Evolutionary conservation across 305 asterid genomes (phyloP).

Genomic region (Solanum chacoense): DNA sequence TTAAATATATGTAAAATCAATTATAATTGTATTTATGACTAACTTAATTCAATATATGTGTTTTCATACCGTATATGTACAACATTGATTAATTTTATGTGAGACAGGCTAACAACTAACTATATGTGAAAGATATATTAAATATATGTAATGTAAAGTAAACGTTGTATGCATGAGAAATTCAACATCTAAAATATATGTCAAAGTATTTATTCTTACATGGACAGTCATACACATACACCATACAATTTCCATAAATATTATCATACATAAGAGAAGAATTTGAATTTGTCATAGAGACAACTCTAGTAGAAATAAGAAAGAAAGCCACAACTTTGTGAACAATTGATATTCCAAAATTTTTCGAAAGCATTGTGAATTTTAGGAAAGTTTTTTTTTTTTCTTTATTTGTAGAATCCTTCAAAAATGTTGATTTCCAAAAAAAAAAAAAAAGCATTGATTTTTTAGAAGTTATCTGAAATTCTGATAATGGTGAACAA

Average conservation of each 20-base stretch:
- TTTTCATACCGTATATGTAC: background rate
- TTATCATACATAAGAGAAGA: background rate
- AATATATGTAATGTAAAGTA: background rate
- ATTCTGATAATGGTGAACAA: background rate
- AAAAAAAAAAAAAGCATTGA: too few species aligned
- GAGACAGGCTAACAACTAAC: background rate
- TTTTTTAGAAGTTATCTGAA: background rate
- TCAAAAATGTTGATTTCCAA: too few species aligned
- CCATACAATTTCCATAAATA: background rate
- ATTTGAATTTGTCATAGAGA: background rate
- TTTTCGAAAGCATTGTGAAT: background rate
- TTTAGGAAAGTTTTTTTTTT: background rate
- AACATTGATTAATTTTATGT: background rate
- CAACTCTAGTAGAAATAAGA: background rate
- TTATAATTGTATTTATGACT: background rate
- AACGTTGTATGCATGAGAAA: background rate
- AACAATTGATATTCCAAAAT: background rate
- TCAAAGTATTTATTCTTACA: background rate
- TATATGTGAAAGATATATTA: background rate
- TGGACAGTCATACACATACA: background rate
- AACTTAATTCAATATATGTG: background rate
- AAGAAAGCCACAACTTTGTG: background rate
- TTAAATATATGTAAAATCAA: too few species aligned
- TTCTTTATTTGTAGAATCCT: too few species aligned
- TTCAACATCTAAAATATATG: background rate